Percentiles rank a stretch among this genome's conserved stretches.
Conservation (phyloP, 352 stramenopile genomes). For the Pythium graminicola region DNA sequence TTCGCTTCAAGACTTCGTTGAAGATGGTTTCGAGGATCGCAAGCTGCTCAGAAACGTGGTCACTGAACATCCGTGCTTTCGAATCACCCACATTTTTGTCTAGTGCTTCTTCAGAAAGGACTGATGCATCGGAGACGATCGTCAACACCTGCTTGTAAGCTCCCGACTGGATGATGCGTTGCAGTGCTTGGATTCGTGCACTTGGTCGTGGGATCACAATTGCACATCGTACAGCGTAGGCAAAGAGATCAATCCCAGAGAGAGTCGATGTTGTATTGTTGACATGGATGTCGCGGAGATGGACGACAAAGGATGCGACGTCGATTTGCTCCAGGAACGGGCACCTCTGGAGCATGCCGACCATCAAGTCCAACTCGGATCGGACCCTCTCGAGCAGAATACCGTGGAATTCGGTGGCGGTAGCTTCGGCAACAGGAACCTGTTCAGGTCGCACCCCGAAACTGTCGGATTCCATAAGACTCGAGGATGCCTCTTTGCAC, state of each 20-base stretch:
- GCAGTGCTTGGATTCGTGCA: conserved; percentile 19
- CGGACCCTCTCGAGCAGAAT: conserved; percentile 11
- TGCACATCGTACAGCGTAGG: conserved; percentile 25
- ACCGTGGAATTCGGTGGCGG: neutral
- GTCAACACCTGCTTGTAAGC: conserved; percentile 27
- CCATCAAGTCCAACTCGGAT: conserved; percentile 23
- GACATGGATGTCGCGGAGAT: conserved; percentile 22
- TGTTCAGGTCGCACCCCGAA: neutral
- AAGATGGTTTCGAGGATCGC: conserved; percentile 25
- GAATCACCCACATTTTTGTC: neutral
- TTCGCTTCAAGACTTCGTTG: conserved; percentile 14
- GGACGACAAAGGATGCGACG: conserved; percentile 27
- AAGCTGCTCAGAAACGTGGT: conserved; percentile 24
- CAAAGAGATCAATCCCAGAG: conserved; percentile 18
- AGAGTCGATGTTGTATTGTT: neutral
- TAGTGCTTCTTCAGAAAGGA: conserved; percentile 11
- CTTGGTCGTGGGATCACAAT: conserved; percentile 25
- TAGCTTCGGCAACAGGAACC: neutral
- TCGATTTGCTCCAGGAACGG: conserved; percentile 39
- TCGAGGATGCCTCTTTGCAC: neutral
- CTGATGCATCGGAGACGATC: conserved; percentile 19
- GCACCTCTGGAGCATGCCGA: conserved; percentile 32
- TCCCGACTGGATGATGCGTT: conserved; percentile 27
- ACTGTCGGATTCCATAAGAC: neutral
- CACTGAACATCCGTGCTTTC: neutral